Conservation (phyloP, 805 yeast genomes). For the Schwanniomyces pseudopolymorphus region DNA sequence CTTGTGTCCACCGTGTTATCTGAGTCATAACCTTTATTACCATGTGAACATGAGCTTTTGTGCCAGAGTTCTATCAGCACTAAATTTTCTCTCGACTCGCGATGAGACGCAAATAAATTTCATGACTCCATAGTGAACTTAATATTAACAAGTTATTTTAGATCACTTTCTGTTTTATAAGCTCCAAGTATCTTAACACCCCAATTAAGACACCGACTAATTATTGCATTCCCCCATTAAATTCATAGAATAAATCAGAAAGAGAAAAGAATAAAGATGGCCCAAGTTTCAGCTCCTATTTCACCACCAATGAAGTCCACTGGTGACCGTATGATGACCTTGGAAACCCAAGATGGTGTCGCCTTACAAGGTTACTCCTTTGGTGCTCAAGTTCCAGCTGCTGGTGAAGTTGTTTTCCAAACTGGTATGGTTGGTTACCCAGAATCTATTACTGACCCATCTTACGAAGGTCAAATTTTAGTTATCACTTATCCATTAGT, state of each 20-base stretch:
- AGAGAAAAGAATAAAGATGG: conserved; percentile 6
- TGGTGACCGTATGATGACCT: conserved; percentile 79
- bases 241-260: conserved; percentile 2
- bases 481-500: conserved; percentile 96
- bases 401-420: conserved; percentile 98
- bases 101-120: conserved; percentile 1
- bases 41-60: neutral
- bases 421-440: conserved; percentile 99
- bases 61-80: neutral
- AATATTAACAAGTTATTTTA: conserved; percentile 1
- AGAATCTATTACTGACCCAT: conserved; percentile 96
- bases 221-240: conserved; percentile 6
- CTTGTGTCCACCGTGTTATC: neutral
- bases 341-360: conserved; percentile 85
- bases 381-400: conserved; percentile 84
- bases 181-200: conserved; percentile 9
- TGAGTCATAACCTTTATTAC: neutral
- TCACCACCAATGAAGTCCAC: conserved; percentile 86
- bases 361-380: conserved; percentile 93
- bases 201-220: conserved; percentile 2
- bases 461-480: conserved; percentile 95
- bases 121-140: conserved; percentile 1
- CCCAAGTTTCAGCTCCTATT: conserved; percentile 70
- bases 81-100: neutral
- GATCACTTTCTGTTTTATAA: conserved; percentile 4